These are phyloP conservation scores for Ophiosphaerella korrae DNA, from an alignment of 2,329 filamentous ascomycete species.

Conservation along the genomic window DNA sequence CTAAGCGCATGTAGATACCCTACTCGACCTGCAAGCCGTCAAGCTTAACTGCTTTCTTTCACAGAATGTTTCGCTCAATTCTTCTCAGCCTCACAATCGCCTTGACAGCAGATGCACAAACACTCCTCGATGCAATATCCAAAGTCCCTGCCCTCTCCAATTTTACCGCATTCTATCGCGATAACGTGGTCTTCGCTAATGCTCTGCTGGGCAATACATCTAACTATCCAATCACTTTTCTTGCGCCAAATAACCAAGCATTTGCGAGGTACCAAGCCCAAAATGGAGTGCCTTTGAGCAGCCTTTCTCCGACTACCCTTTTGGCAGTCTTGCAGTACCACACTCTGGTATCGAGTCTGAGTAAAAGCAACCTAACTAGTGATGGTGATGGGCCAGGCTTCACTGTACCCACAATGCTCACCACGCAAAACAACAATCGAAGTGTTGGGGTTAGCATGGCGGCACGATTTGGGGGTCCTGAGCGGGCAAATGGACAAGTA, in stretches of 20 bases:
- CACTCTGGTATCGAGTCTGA: slow-evolving; percentile 19
- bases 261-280: slow-evolving; percentile 18
- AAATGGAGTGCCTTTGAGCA: slow-evolving; percentile 11
- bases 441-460: slow-evolving; percentile 14
- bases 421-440: slow-evolving; percentile 20
- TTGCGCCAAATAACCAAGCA: slow-evolving; percentile 26
- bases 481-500: slow-evolving; percentile 20
- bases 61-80: slow-evolving; percentile 3
- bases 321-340: slow-evolving; percentile 26
- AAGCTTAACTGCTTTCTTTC: background rate
- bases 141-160: slow-evolving; percentile 24
- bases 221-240: slow-evolving; percentile 25
- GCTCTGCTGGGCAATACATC: slow-evolving; percentile 19
- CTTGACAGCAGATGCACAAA: slow-evolving; percentile 7
- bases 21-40: no score
- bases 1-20: no score
- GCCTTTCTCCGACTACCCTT: slow-evolving; percentile 10
- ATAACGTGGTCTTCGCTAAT: slow-evolving; percentile 20
- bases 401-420: slow-evolving; percentile 23
- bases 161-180: slow-evolving; percentile 26
- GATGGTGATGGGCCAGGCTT: slow-evolving; percentile 2
- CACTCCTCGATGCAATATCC: slow-evolving; percentile 19
- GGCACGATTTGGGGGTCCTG: slow-evolving; percentile 19
- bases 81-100: slow-evolving; percentile 1
- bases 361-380: slow-evolving; percentile 16